Conservation (phyloP, 1,284 basidiomycete species). For the Cystobasidiaceae sp. region DNA sequence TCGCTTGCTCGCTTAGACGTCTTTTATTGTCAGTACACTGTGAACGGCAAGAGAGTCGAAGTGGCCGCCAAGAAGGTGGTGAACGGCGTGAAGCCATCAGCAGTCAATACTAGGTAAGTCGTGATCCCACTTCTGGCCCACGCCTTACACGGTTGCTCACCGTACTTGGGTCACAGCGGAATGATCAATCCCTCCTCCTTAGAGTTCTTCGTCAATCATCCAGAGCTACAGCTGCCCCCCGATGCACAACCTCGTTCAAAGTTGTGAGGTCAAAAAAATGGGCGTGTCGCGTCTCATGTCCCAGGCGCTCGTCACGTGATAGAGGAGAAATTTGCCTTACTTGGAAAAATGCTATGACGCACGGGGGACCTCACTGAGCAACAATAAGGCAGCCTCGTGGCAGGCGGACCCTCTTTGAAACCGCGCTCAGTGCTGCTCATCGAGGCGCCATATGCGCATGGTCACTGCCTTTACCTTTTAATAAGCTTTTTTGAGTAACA, state of each 20-base stretch:
- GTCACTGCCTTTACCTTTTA: too few species aligned
- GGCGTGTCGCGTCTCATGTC: too few species aligned
- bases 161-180: not conserved
- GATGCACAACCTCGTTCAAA: conserved; percentile 1
- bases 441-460: too few species aligned
- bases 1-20: not conserved
- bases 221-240: conserved; percentile 22
- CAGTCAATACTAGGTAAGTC: conserved; percentile 34
- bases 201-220: conserved; percentile 30
- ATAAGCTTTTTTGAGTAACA: too few species aligned
- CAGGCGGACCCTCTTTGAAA: too few species aligned
- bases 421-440: too few species aligned
- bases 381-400: too few species aligned
- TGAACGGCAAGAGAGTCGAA: conserved; percentile 81
- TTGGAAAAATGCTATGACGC: too few species aligned
- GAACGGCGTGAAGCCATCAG: conserved; percentile 34
- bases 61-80: conserved; percentile 70
- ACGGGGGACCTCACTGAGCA: too few species aligned
- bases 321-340: too few species aligned
- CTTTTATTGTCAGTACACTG: conserved; percentile 54
- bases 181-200: conserved; percentile 29
- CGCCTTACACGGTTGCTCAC: not conserved
- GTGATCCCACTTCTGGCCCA: not conserved
- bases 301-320: too few species aligned
- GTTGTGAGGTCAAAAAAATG: too few species aligned